Base-by-base conservation (phyloP, 2,329 filamentous ascomycete species). In the Diaporthe velutina region DNA sequence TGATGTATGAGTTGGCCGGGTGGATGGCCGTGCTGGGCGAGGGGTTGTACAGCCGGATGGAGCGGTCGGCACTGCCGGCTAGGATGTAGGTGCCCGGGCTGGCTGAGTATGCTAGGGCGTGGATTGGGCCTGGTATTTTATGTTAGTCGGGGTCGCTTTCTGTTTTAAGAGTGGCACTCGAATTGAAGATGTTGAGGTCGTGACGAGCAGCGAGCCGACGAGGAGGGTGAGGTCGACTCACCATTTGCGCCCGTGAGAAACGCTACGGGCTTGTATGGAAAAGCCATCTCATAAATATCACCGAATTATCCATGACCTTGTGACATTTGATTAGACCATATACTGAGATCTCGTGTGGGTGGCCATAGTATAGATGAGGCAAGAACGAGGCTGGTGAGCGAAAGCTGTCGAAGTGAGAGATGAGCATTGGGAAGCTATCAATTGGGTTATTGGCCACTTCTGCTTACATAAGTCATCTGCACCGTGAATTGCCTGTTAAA, bases 11-110 rank as follows among this genome's bases (percentile, higher is more conserved):
- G 17, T n/a, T 58, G 71, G 68, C 22, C 4, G 78, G 73, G 75
- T 76, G 77, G 76, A 77, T 74, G 72, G 77, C 68, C 28, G 83
- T 80, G 75, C 85, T 87, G 71, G 90, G 88, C 70, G 87, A 86
- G 1, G 94, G 93, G 83, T 98, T 98, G 87, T 95, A 97, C 54
- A 98, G 92, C 73, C 96, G 93, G 82, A 98, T 92, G 22, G 91
- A 89, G 77, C 95, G 94, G 87, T 98, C 96, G 70, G 94, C 90
- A 45, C 93, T 95, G 80, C 96, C 96, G 48, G 95, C 95, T 75
- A 98, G 90, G 81, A 98, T 90, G 81, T 95, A 95, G 4, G 92
- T 93, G 54, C 93, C 93, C 22, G 93, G 91, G 17, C 90, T 91
- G 76, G 92, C 90, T 71, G 93, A 95, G 84, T 95, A 95, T 70